These are phyloP conservation scores for Pichia insulana DNA, from an alignment of 805 yeast genomes.

Conservation along the genomic window DNA sequence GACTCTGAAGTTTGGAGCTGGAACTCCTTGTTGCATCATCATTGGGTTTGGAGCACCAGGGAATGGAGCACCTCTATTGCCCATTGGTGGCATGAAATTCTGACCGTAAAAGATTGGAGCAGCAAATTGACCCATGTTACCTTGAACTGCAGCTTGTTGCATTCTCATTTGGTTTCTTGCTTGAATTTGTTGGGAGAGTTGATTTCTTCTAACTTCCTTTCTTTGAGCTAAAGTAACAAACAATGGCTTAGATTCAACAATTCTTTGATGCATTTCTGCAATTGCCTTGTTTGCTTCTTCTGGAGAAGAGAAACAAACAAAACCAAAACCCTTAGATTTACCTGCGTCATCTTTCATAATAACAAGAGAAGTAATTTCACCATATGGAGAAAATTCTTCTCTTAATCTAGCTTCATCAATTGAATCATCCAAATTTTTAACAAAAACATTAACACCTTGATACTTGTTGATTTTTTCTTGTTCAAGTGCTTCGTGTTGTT, in stretches of 20 bases:
- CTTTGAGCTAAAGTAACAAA: constrained; percentile 99
- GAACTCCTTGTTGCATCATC: constrained; percentile 57
- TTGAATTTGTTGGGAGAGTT: constrained; percentile 94
- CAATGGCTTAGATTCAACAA: constrained; percentile 90
- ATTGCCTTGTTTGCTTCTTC: constrained; percentile 99
- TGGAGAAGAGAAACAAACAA: constrained; percentile 94
- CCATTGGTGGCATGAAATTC: constrained; percentile 48
- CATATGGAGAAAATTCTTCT: constrained; percentile 90
- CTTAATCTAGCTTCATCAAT: constrained; percentile 85
- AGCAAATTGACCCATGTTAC: constrained; percentile 80
- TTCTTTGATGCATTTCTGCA: constrained; percentile 95
- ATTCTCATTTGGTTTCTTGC: constrained; percentile 97
- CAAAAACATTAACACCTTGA: constrained; percentile 95
- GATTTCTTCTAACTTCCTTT: constrained; percentile 94
- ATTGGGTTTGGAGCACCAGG: constrained; percentile 67
- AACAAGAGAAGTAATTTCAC: constrained; percentile 91
- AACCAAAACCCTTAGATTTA: constrained; percentile 96
- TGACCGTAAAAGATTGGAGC: constrained; percentile 81
- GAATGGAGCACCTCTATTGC: constrained; percentile 68
- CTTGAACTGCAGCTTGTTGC: constrained; percentile 91
- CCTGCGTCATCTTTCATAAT: constrained; percentile 93
- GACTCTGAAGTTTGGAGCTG: constrained; percentile 54
- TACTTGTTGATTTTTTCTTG: constrained; percentile 86
- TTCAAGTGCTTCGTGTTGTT: constrained; percentile 86
- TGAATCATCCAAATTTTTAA: constrained; percentile 92